Evolutionary conservation across 148 eudicot species (phyloP).

Genomic region (Polygonum aviculare): DNA sequence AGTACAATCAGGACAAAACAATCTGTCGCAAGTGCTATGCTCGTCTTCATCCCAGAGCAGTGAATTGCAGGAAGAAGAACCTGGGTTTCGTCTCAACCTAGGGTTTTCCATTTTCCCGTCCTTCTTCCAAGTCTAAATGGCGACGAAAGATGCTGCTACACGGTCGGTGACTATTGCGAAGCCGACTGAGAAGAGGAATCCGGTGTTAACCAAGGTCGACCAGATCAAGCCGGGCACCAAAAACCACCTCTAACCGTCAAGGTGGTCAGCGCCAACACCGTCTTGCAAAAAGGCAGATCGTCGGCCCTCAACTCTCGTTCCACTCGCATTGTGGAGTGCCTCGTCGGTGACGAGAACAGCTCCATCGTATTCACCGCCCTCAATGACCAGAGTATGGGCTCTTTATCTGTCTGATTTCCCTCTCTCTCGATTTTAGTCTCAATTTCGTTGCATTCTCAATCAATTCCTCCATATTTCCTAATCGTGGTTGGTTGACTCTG

Average conservation of each 20-base stretch:
- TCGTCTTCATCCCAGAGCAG: too few species aligned
- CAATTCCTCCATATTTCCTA: neutral
- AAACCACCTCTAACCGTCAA: slow-evolving; percentile 30
- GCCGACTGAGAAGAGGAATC: too few species aligned
- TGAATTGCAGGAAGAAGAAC: too few species aligned
- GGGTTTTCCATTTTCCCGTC: too few species aligned
- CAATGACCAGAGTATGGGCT: slow-evolving; percentile 39
- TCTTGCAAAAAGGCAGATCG: slow-evolving; percentile 22
- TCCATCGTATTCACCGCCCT: slow-evolving; percentile 43
- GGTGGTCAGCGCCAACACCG: slow-evolving; percentile 26
- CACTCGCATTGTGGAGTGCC: slow-evolving; percentile 38
- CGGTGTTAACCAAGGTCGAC: slow-evolving; percentile 20
- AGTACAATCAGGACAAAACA: too few species aligned
- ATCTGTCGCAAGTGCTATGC: too few species aligned
- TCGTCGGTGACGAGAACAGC: slow-evolving; percentile 40
- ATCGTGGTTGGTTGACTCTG: neutral
- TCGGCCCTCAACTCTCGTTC: slow-evolving; percentile 19
- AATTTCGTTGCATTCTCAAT: neutral
- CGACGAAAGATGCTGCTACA: too few species aligned
- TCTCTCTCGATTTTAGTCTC: neutral
- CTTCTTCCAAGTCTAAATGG: too few species aligned
- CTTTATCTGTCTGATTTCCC: too few species aligned
- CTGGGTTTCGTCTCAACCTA: too few species aligned
- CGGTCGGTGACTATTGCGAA: too few species aligned
- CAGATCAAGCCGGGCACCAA: slow-evolving; percentile 31